These are phyloP conservation scores for Alectoria sarmentosa DNA, from an alignment of 495 filamentous ascomycete species.

Conservation along the genomic window DNA sequence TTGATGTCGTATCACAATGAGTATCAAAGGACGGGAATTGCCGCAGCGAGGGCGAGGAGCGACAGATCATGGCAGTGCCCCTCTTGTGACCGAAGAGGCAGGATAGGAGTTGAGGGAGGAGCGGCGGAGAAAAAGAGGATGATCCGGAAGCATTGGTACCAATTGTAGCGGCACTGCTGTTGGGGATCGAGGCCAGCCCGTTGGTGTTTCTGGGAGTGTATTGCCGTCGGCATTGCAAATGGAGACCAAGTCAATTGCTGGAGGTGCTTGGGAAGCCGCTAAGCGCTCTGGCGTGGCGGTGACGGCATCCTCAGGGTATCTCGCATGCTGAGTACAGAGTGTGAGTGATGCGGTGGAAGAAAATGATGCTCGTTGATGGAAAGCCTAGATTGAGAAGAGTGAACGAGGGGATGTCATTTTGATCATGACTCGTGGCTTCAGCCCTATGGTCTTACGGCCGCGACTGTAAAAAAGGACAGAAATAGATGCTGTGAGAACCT, in stretches of 20 bases:
- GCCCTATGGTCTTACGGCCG: too few species aligned
- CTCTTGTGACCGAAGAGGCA: slow-evolving; percentile 46
- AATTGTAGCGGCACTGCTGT: neutral
- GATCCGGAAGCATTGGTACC: neutral
- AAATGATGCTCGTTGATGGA: neutral
- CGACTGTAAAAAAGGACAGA: too few species aligned
- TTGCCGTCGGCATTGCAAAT: neutral
- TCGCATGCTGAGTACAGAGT: neutral
- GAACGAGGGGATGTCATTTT: too few species aligned
- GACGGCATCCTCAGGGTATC: neutral
- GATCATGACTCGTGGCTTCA: too few species aligned
- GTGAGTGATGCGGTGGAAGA: neutral
- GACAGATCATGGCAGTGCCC: slow-evolving; percentile 51
- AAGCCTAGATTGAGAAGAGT: neutral
- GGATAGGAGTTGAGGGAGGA: slow-evolving; percentile 48
- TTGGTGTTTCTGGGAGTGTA: neutral
- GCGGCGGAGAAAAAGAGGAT: neutral
- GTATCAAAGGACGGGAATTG: slow-evolving; percentile 49
- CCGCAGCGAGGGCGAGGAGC: slow-evolving; percentile 47
- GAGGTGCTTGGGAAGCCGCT: neutral
- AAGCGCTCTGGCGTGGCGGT: neutral
- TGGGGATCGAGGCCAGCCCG: neutral
- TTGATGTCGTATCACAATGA: slow-evolving; percentile 48
- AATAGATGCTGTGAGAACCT: too few species aligned
- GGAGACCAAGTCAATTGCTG: neutral